Base-by-base conservation (phyloP, 2,329 filamentous ascomycete species). In the Curvularia eragrostidis region DNA sequence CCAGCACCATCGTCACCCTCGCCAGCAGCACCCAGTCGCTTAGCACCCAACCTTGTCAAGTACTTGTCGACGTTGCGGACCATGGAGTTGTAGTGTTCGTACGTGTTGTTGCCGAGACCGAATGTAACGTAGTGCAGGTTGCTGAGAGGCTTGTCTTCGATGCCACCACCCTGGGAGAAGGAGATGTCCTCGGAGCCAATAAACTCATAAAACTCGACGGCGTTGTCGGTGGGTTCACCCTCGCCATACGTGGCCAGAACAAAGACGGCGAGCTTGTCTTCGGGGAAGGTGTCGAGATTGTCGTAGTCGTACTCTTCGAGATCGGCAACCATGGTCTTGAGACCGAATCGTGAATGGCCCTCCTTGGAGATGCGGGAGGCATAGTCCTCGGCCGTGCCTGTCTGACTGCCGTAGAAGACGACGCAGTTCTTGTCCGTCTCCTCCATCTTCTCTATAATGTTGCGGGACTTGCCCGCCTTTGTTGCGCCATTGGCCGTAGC, bases 61-160 rank as follows among this genome's bases (percentile, higher is more conserved):
- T 88, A 88, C 76, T 90, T 88, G 80, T 95, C 88, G 56, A 98
- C 89, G 63, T 94, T 91, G 77, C 94, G 92, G 59, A 99, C 93
- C 92, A 99, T 97, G 51, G 90, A 90, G 82, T 99, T 99, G 85
- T 97, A 99, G 83, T 99, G 95, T 77, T 99, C 95, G 77, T 99
- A 99, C 26, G 95, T 98, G 83, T 98, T 99, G 84, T 99, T 99
- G 67, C 95, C 95, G 38, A 99, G 87, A 72, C 95, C 95, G 72
- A 99, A 99, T 56, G 93, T 86, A 72, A 99, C 93, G 75, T 93
- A 99, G 77, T 93, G 94, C 74, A 99, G 85, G 71, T 91, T 93
- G 50, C 81, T 83, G 53, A 99, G 86, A 48, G 94, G 86, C 61
- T 89, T 85, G 21, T 94, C 90, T 44, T 86, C 85, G 15, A 77